These are phyloP conservation scores for Telfairia occidentalis DNA, from an alignment of 331 rosid species.

Conservation along the genomic window DNA sequence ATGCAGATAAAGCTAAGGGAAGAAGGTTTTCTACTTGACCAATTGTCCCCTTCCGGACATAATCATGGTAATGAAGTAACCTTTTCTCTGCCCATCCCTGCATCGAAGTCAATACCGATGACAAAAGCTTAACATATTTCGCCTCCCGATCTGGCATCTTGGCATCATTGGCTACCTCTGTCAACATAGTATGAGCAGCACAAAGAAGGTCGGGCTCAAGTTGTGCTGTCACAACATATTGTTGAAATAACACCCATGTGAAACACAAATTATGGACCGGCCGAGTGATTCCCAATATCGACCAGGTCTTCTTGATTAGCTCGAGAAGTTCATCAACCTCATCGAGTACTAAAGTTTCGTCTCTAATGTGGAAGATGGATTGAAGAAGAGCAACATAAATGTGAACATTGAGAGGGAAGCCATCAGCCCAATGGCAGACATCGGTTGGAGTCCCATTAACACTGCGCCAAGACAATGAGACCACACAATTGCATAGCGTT, in stretches of 20 bases:
- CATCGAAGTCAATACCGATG: slow-evolving; percentile 53
- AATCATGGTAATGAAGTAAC: slow-evolving; percentile 58
- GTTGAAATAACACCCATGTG: slow-evolving; percentile 78
- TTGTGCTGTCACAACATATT: slow-evolving; percentile 56
- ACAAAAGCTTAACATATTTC: slow-evolving; percentile 40
- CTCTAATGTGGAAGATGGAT: slow-evolving; percentile 56
- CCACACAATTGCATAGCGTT: slow-evolving; percentile 72
- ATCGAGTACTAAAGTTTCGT: slow-evolving; percentile 76
- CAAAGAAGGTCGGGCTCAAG: slow-evolving; percentile 62
- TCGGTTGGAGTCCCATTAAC: slow-evolving; percentile 61
- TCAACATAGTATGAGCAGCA: slow-evolving; percentile 64
- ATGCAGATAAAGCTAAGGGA: slow-evolving; percentile 57
- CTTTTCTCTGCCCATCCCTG: slow-evolving; percentile 71
- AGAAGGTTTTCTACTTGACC: slow-evolving; percentile 68
- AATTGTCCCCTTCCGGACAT: slow-evolving; percentile 46
- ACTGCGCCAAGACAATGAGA: slow-evolving; percentile 81
- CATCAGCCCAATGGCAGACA: slow-evolving; percentile 92
- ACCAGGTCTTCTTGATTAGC: slow-evolving; percentile 80
- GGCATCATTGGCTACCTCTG: slow-evolving; percentile 65
- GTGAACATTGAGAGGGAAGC: slow-evolving; percentile 68
- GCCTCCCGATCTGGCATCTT: slow-evolving; percentile 52
- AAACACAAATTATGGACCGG: slow-evolving; percentile 65
- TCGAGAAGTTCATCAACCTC: slow-evolving; percentile 89
- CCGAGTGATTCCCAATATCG: slow-evolving; percentile 54
- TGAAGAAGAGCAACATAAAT: slow-evolving; percentile 63